Base-by-base conservation (phyloP, 1,284 basidiomycete genomes). In the Malassezia brasiliensis region DNA sequence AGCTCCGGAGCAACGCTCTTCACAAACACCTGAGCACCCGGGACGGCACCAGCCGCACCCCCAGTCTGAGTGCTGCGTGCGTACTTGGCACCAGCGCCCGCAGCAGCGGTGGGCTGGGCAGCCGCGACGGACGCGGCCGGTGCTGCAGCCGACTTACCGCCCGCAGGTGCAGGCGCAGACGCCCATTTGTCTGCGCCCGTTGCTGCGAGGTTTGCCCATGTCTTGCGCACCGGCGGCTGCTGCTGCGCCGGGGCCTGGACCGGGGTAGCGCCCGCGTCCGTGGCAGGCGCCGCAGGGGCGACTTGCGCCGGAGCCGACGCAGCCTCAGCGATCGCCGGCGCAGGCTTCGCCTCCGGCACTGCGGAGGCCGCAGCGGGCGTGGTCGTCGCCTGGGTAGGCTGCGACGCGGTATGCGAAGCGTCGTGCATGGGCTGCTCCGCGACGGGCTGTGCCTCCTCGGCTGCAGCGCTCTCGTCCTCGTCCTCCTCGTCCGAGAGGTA, bases 401-500 rank as follows among this genome's bases (percentile, higher is more conserved):
- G 63, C 5, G 20, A 19, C 12, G 22, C 20, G n/a, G 14, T 19
- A 11, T 11, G 25, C 14, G 8, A 12, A 7, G 38, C n/a, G 22
- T 40, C 14, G 17, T 22, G 17, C 17, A 22, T 14, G 17, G 38
- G 22, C 30, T 42, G 22, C 11, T 45, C 44, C 34, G 49, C 17
- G 11, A 44, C 49, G 14, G 39, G 45, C 22, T 59, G 53, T 44
- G 59, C 53, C 50, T 61, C 57, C 14, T 59, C 59, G 46, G 64
- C 50, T 37, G 61, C 58, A 35, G 65, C 62, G 35, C 62, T 51
- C 50, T 63, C 58, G 19, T 61, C 55, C 17, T 52, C 48, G 34
- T 52, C 52, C 25, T 37, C 15, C 32, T 59, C 48, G 78, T 96
- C 91, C 80, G 94, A 94, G 64, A 98, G 80, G 81, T 93, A 96